A percentile compares a stretch with the other conserved stretches of the same genome.
Evolutionary conservation across 805 yeast species (phyloP).

Genomic region (Ogataea paradorogensis): DNA sequence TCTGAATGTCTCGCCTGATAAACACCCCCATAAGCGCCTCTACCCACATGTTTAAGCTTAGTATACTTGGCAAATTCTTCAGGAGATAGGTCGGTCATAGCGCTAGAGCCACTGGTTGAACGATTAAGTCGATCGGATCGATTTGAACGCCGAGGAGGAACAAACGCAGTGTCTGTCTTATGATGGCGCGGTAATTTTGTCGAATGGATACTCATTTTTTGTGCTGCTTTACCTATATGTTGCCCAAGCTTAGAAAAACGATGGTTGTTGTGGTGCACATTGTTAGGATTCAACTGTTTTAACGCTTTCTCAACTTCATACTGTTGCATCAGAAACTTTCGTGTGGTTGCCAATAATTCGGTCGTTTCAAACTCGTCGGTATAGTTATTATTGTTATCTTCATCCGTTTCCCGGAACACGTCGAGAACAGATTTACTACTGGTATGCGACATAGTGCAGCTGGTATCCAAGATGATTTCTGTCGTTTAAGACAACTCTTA

Average conservation of each 20-base stretch:
- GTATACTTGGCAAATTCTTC: conserved; percentile 39
- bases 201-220: conserved; percentile 6
- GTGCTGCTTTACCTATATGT: conserved; percentile 3
- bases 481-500: conserved; percentile 8
- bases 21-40: conserved; percentile 90
- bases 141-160: neutral
- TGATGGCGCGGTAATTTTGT: conserved; percentile 6
- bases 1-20: conserved; percentile 37
- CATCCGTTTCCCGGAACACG: conserved; percentile 11
- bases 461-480: conserved; percentile 3
- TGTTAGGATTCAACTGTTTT: conserved; percentile 11
- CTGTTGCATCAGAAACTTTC: conserved; percentile 10
- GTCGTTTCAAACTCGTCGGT: conserved; percentile 12
- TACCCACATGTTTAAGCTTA: conserved; percentile 67
- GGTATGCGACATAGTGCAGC: conserved; percentile 9
- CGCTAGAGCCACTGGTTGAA: neutral
- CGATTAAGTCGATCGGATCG: neutral
- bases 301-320: conserved; percentile 9
- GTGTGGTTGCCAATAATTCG: conserved; percentile 6
- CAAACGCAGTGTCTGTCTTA: neutral
- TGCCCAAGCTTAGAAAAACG: conserved; percentile 13
- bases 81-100: conserved; percentile 18
- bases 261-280: conserved; percentile 15
- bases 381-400: conserved; percentile 10
- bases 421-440: conserved; percentile 5